Evolutionary conservation across 2,329 filamentous ascomycete genomes (phyloP).

Genomic region (Colletotrichum echinochloae): DNA sequence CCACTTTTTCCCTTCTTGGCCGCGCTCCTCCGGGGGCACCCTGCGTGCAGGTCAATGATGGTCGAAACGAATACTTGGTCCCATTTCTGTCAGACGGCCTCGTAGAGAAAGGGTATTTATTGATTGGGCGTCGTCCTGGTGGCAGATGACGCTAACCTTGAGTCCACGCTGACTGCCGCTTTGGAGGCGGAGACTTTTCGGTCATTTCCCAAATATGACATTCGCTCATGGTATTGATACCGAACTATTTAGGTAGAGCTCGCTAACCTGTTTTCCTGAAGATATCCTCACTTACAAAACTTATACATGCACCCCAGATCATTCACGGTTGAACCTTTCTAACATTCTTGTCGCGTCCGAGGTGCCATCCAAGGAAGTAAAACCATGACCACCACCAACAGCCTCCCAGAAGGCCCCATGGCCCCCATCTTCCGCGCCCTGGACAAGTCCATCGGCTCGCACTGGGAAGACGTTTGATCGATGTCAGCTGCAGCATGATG

Average conservation of each 20-base stretch:
- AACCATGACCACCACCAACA: not conserved
- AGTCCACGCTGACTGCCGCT: no score
- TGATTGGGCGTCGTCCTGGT: not conserved
- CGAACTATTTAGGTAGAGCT: not conserved
- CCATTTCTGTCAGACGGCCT: not conserved
- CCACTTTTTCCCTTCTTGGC: not conserved
- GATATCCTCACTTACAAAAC: not conserved
- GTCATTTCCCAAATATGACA: not conserved
- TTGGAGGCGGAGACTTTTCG: not conserved
- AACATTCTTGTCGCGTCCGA: not conserved
- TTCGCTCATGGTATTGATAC: not conserved
- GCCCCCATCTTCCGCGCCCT: not conserved
- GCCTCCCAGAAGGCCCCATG: not conserved
- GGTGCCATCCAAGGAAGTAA: not conserved
- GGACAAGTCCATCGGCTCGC: not conserved
- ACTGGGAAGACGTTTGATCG: not conserved
- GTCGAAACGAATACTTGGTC: no score
- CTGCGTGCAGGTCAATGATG: not conserved
- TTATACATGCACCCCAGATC: no score
- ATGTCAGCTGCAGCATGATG: slow-evolving; percentile 40
- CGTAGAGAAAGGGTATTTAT: no score
- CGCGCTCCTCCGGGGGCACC: not conserved
- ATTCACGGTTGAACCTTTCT: not conserved
- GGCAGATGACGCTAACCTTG: not conserved
- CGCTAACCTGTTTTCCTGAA: not conserved